Conservation (phyloP, 2,329 filamentous ascomycete genomes). For the Monosporascus sp. region DNA sequence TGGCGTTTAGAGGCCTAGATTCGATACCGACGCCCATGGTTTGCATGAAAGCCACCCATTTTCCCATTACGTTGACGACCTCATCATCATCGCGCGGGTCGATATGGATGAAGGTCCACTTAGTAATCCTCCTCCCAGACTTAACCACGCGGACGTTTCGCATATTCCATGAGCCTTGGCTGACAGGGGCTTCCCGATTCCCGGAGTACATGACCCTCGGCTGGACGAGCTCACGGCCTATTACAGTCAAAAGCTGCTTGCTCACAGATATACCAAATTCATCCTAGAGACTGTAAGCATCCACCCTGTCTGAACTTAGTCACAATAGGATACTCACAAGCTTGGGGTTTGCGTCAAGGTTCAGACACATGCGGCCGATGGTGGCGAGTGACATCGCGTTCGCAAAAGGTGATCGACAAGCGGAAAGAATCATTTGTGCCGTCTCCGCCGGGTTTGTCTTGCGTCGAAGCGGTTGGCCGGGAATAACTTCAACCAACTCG, state of each 20-base stretch:
- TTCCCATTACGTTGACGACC: conserved; percentile 17
- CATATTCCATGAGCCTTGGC: conserved; percentile 62
- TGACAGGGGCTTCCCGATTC: conserved; percentile 20
- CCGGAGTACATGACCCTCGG: conserved; percentile 57
- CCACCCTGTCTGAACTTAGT: neutral
- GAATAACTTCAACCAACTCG: conserved; percentile 58
- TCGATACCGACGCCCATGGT: conserved; percentile 36
- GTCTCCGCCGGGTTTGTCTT: conserved; percentile 59
- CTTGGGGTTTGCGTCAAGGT: conserved; percentile 46
- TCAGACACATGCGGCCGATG: conserved; percentile 52
- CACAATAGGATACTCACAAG: conserved; percentile 30
- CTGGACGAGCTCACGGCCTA: conserved; percentile 59
- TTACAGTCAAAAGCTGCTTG: conserved; percentile 62
- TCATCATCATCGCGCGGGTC: conserved; percentile 1
- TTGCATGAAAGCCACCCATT: conserved; percentile 34
- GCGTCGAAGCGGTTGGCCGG: conserved; percentile 58
- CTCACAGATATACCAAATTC: conserved; percentile 60
- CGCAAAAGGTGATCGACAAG: conserved; percentile 58
- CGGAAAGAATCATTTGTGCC: conserved; percentile 64
- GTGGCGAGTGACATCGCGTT: conserved; percentile 64
- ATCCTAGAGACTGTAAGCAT: conserved; percentile 9
- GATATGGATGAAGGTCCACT: conserved; percentile 48
- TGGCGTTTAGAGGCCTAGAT: conserved; percentile 3
- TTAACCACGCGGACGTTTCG: conserved; percentile 48
- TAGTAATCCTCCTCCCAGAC: conserved; percentile 37